Percentiles rank a stretch among this genome's conserved stretches.
Conservation (phyloP, 805 yeast genomes). For the Saturnispora kantuleensis region DNA sequence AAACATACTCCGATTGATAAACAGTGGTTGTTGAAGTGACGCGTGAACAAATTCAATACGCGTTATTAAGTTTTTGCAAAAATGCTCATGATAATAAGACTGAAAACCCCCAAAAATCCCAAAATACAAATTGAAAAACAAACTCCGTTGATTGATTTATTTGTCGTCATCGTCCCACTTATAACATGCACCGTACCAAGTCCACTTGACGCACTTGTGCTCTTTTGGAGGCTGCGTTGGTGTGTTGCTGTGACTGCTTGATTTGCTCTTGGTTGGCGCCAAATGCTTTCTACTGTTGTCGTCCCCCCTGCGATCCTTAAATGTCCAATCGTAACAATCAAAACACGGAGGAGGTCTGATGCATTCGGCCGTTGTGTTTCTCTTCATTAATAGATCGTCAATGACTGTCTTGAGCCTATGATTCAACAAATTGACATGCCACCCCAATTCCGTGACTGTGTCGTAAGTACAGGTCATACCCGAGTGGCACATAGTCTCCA, state of each 20-base stretch:
- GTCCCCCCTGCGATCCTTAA: slow-evolving; percentile 39
- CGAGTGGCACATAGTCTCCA: slow-evolving; percentile 93
- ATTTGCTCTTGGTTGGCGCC: slow-evolving; percentile 9
- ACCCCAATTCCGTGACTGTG: slow-evolving; percentile 78
- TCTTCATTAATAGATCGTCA: slow-evolving; percentile 60
- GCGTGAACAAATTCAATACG: slow-evolving; percentile 1
- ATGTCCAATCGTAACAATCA: slow-evolving; percentile 88
- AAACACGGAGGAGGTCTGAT: slow-evolving; percentile 69
- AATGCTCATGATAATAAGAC: neutral
- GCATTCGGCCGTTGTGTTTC: slow-evolving; percentile 73
- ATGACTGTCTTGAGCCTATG: slow-evolving; percentile 89
- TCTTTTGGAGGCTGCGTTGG: slow-evolving; percentile 24
- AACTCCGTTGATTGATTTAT: no score
- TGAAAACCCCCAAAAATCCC: no score
- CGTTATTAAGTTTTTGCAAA: neutral
- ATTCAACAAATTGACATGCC: slow-evolving; percentile 81
- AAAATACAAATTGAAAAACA: no score
- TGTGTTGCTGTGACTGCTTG: slow-evolving; percentile 5
- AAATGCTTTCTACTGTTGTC: slow-evolving; percentile 23
- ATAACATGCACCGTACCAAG: slow-evolving; percentile 54
- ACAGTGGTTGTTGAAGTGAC: neutral
- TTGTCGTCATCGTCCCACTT: slow-evolving; percentile 26
- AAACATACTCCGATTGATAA: slow-evolving; percentile 38
- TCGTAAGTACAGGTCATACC: slow-evolving; percentile 85
- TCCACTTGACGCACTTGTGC: slow-evolving; percentile 41